These are phyloP conservation scores for Pistacia vera DNA, from an alignment of 345 rosid species.

Conservation along the genomic window DNA sequence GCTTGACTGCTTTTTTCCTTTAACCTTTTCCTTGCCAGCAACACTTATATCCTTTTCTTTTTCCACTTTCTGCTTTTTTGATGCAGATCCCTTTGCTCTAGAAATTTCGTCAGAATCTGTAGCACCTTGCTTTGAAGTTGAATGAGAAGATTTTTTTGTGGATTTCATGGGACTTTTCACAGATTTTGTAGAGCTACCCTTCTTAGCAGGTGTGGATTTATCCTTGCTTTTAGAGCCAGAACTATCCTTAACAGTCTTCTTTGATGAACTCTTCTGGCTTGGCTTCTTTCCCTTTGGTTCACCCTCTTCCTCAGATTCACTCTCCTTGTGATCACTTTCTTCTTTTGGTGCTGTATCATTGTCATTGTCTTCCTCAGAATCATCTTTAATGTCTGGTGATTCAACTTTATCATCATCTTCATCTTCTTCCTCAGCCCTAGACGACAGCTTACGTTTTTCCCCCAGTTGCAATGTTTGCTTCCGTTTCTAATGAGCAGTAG, in stretches of 20 bases:
- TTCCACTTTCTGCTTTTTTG: slow-evolving; percentile 54
- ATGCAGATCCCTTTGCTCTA: slow-evolving; percentile 46
- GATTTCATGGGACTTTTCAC: slow-evolving; percentile 44
- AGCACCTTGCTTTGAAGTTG: slow-evolving; percentile 45
- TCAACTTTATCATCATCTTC: slow-evolving; percentile 51
- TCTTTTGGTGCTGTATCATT: slow-evolving; percentile 41
- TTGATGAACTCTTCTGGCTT: slow-evolving; percentile 46
- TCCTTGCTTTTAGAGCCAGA: slow-evolving; percentile 45
- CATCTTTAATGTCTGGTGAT: slow-evolving; percentile 46
- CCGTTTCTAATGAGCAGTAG: slow-evolving; percentile 47
- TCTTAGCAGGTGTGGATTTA: slow-evolving; percentile 45
- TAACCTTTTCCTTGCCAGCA: slow-evolving; percentile 51
- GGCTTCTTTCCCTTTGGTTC: slow-evolving; percentile 38
- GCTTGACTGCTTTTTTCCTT: slow-evolving; percentile 57
- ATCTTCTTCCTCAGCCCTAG: slow-evolving; percentile 53
- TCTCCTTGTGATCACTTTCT: slow-evolving; percentile 53
- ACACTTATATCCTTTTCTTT: slow-evolving; percentile 44
- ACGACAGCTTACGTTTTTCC: slow-evolving; percentile 52
- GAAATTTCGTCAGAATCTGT: slow-evolving; percentile 33
- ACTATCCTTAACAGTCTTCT: slow-evolving; percentile 47
- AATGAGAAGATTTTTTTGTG: slow-evolving; percentile 47
- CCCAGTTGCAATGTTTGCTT: slow-evolving; percentile 45
- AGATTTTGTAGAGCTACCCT: slow-evolving; percentile 43
- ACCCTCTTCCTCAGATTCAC: slow-evolving; percentile 58
- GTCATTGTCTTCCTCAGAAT: slow-evolving; percentile 51